Base-by-base conservation (phyloP, 108 stramenopile genomes). In the Stephanodiscus triporus region DNA sequence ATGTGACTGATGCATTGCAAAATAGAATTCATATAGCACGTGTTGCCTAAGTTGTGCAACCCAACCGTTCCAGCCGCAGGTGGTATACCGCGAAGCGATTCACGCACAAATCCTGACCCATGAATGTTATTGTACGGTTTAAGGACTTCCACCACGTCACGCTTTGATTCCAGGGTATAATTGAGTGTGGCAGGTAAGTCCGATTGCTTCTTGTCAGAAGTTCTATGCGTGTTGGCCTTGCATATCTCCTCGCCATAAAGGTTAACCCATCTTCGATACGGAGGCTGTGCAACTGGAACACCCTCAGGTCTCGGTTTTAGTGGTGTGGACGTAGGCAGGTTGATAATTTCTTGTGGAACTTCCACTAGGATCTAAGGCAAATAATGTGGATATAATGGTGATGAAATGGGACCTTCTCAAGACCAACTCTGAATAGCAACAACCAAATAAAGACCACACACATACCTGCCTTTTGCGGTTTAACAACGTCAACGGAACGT, bases 21-120 rank as follows among this genome's bases (percentile, higher is more conserved):
- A 27, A 90, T 91, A 27, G 90, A 89, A 70, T 97, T 97, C 81
- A 99, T 75, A 82, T 95, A 99, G 72, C 99, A 99, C n/a, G 95
- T 93, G 75, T 99, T 99, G 14, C 99, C 99, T 10, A 99, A 86
- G 75, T 99, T 99, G 34, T 83, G 85, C 70, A 99, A 85, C 2
- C 99, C 99, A 6, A 99, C 97, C 11, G 84, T 81, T 23, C 97
- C 98, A 63, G 90, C 86, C 24, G 89, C 90, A 0, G 90, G 88
- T 32, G 90, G 92, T 2, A 77, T 76, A 9, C 92, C 92, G 10
- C 88, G 84, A 14, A 93, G 76, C 14, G 92, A 89, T 68, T 93
- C 92, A 43, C 89, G 85, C 47, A 93, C 84, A 66, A 93, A 90
- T 2, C 92, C 92, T 20, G 83, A 80, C 22, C 92, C 92, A 50